Percentiles rank a stretch among this genome's conserved stretches.
These are phyloP conservation scores for Botrytis squamosa DNA, from an alignment of 2,329 filamentous ascomycete genomes.

Conservation along the genomic window DNA sequence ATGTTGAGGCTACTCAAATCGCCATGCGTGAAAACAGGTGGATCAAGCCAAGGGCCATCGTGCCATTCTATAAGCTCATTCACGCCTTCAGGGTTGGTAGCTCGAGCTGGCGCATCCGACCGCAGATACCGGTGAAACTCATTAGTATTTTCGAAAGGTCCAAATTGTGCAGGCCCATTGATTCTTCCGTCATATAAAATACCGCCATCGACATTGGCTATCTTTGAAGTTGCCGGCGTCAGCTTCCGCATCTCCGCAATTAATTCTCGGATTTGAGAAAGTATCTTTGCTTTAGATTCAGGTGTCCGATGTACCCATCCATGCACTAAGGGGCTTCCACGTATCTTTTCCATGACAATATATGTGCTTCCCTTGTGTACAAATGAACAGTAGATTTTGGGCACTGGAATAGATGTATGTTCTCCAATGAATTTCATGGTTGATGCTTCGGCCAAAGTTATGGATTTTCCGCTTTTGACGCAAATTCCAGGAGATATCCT, in stretches of 20 bases:
- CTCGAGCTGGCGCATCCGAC: slow-evolving; percentile 21
- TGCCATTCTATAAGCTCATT: slow-evolving; percentile 28
- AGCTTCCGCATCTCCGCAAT: slow-evolving; percentile 24
- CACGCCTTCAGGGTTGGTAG: slow-evolving; percentile 3
- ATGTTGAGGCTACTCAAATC: slow-evolving; percentile 51
- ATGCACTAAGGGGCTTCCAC: slow-evolving; percentile 27
- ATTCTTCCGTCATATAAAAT: slow-evolving; percentile 5
- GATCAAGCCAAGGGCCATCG: slow-evolving; percentile 17
- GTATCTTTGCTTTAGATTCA: slow-evolving; percentile 38
- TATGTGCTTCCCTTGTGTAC: slow-evolving; percentile 36
- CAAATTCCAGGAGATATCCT: background rate
- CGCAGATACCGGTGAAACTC: slow-evolving; percentile 35
- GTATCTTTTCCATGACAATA: slow-evolving; percentile 43
- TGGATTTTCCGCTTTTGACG: slow-evolving; percentile 38
- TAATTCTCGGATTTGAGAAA: slow-evolving; percentile 36
- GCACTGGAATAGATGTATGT: slow-evolving; percentile 42
- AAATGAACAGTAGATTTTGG: slow-evolving; percentile 42
- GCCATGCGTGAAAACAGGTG: slow-evolving; percentile 42
- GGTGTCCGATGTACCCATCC: slow-evolving; percentile 26
- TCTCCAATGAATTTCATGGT: slow-evolving; percentile 40
- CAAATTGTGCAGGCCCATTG: background rate
- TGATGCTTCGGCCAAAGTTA: slow-evolving; percentile 39
- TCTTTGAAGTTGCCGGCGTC: background rate
- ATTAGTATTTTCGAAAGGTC: slow-evolving; percentile 15
- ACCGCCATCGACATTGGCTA: slow-evolving; percentile 17